Conservation (phyloP, 306 rosid species). For the Vachellia collinsii region DNA sequence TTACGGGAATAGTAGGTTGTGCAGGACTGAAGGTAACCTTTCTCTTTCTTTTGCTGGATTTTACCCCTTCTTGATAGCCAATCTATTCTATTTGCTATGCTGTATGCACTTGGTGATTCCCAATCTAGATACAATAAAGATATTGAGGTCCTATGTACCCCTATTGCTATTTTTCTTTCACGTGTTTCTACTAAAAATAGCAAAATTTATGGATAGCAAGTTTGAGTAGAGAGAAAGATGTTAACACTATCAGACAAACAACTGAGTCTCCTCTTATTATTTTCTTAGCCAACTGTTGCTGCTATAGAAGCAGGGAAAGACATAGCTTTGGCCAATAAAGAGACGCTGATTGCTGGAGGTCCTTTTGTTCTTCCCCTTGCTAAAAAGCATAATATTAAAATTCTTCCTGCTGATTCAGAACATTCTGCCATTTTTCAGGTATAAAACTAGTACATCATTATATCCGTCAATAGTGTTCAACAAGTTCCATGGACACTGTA, state of each 20-base stretch:
- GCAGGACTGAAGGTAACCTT: slow-evolving; percentile 90
- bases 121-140: background rate
- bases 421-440: slow-evolving; percentile 99
- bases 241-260: slow-evolving; percentile 14
- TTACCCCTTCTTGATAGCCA: slow-evolving; percentile 10
- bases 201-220: slow-evolving; percentile 1
- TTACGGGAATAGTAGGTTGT: slow-evolving; percentile 97
- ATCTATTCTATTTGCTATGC: background rate
- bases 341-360: slow-evolving; percentile 98
- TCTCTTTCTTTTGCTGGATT: background rate
- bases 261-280: slow-evolving; percentile 47
- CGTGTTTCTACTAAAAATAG: slow-evolving; percentile 11
- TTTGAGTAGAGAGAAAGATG: slow-evolving; percentile 13
- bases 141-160: slow-evolving; percentile 13
- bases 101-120: background rate
- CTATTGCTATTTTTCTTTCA: slow-evolving; percentile 8
- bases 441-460: slow-evolving; percentile 36
- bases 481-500: slow-evolving; percentile 21
- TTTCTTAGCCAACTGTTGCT: slow-evolving; percentile 92
- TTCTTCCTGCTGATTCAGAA: slow-evolving; percentile 99
- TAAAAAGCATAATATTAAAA: slow-evolving; percentile 85
- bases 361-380: slow-evolving; percentile 99
- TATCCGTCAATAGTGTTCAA: slow-evolving; percentile 10
- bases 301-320: slow-evolving; percentile 99
- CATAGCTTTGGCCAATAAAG: slow-evolving; percentile 99